Evolutionary conservation across 1,284 basidiomycete genomes (phyloP).

Genomic region (Ustilago trichophora): DNA sequence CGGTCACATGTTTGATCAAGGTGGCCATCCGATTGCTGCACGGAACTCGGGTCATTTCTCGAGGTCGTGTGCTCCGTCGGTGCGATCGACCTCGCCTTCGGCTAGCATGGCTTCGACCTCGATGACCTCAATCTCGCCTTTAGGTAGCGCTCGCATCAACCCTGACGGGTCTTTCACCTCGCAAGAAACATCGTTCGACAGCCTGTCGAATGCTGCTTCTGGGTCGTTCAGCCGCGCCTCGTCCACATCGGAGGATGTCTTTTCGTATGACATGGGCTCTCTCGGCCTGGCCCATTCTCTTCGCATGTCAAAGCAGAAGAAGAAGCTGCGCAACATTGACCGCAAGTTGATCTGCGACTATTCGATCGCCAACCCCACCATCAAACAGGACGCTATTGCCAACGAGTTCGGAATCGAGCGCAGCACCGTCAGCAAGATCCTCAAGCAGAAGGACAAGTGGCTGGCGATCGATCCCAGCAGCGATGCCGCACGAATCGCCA

Average conservation of each 20-base stretch:
- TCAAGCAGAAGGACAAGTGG: constrained; percentile 85
- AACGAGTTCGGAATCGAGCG: constrained; percentile 80
- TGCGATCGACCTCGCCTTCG: constrained; percentile 37
- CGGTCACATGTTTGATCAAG: constrained; percentile 9
- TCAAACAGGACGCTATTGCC: constrained; percentile 48
- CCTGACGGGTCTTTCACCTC: constrained; percentile 46
- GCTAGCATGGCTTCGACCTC: constrained; percentile 42
- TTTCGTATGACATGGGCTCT: constrained; percentile 15
- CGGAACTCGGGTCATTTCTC: constrained; percentile 2
- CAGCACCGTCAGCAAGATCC: constrained; percentile 90
- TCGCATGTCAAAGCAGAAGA: constrained; percentile 46
- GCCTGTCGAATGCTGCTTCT: constrained; percentile 36
- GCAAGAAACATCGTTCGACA: constrained; percentile 47
- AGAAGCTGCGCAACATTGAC: constrained; percentile 47
- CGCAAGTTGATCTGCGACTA: constrained; percentile 49
- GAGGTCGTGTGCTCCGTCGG: constrained; percentile 20
- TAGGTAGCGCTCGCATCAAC: constrained; percentile 33
- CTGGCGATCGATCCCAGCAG: constrained; percentile 70
- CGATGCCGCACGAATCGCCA: constrained; percentile 45
- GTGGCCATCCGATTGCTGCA: neutral
- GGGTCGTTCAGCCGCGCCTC: constrained; percentile 42
- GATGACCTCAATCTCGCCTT: constrained; percentile 44
- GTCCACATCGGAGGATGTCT: constrained; percentile 33
- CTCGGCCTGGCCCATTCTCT: constrained; percentile 23
- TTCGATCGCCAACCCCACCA: constrained; percentile 22